Evolutionary conservation across 306 rosid genomes (phyloP).

Genomic region (Argentina anserina): DNA sequence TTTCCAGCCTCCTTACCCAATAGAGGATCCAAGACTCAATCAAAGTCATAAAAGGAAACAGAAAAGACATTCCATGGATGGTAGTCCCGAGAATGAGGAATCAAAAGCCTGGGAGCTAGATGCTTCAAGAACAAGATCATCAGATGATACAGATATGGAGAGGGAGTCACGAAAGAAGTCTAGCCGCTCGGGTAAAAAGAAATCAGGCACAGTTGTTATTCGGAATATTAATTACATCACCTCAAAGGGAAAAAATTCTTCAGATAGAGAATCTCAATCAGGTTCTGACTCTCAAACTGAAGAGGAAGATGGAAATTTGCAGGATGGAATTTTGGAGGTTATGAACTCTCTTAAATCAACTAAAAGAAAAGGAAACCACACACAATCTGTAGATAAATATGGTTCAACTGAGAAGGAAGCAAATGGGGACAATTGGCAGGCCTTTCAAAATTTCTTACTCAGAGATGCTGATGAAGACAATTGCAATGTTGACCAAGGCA

Average conservation of each 20-base stretch:
- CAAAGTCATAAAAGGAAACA: conserved; percentile 51
- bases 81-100: conserved; percentile 55
- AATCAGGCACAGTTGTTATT: conserved; percentile 80
- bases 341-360: conserved; percentile 43
- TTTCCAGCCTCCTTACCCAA: conserved; percentile 71
- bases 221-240: conserved; percentile 89
- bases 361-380: conserved; percentile 42
- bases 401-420: conserved; percentile 43
- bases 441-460: conserved; percentile 84
- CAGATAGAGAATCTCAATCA: conserved; percentile 63
- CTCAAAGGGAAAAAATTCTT: conserved; percentile 54
- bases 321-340: conserved; percentile 18
- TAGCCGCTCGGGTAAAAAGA: conserved; percentile 57
- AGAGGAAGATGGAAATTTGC: conserved; percentile 48
- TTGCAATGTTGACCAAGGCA: conserved; percentile 53
- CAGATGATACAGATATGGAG: conserved; percentile 55
- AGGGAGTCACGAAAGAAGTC: conserved; percentile 54
- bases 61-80: conserved; percentile 81
- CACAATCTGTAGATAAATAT: conserved; percentile 43
- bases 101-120: conserved; percentile 57
- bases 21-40: conserved; percentile 58
- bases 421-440: conserved; percentile 84
- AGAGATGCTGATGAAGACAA: conserved; percentile 79
- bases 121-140: conserved; percentile 43
- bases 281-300: conserved; percentile 58